Evolutionary conservation across 352 stramenopile genomes (phyloP).

Genomic region (Phytopythium helicoides): DNA sequence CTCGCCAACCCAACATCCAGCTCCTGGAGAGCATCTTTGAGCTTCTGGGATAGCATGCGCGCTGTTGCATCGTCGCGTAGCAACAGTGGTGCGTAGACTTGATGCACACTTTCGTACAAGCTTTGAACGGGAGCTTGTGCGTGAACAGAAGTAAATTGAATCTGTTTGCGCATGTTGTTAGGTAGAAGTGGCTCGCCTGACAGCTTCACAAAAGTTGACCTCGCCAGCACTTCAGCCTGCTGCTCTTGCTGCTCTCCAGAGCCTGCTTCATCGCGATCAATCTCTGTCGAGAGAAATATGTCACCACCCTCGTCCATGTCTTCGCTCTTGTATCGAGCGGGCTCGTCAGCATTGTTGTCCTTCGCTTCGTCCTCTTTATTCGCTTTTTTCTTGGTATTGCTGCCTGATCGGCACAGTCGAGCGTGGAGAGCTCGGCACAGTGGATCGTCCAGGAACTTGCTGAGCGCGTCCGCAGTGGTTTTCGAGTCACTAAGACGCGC

Average conservation of each 20-base stretch:
- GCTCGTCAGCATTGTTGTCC: slow-evolving; percentile 24
- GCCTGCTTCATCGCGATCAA: slow-evolving; percentile 9
- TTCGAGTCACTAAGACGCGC: slow-evolving; percentile 38
- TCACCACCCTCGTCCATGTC: slow-evolving; percentile 17
- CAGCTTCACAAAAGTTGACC: slow-evolving; percentile 71
- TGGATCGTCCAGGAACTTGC: slow-evolving; percentile 68
- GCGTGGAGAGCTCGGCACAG: slow-evolving; percentile 61
- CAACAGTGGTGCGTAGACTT: slow-evolving; percentile 81
- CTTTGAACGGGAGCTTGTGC: slow-evolving; percentile 65
- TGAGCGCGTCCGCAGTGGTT: slow-evolving; percentile 44
- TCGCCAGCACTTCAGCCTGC: slow-evolving; percentile 16
- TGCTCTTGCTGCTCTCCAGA: slow-evolving; percentile 1
- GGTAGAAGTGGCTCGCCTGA: slow-evolving; percentile 41
- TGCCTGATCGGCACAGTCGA: slow-evolving; percentile 14
- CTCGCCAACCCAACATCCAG: slow-evolving; percentile 63
- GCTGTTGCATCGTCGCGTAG: slow-evolving; percentile 47
- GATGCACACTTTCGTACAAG: slow-evolving; percentile 78
- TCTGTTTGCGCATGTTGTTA: slow-evolving; percentile 66
- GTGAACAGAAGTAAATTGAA: slow-evolving; percentile 68
- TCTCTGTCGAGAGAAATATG: slow-evolving; percentile 14
- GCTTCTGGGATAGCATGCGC: slow-evolving; percentile 61
- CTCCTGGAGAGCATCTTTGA: slow-evolving; percentile 77
- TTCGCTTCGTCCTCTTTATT: slow-evolving; percentile 8
- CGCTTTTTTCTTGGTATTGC: neutral
- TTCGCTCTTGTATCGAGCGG: slow-evolving; percentile 6